These are phyloP conservation scores for Raffaelea albimanens DNA, from an alignment of 2,329 filamentous ascomycete species.

Conservation along the genomic window DNA sequence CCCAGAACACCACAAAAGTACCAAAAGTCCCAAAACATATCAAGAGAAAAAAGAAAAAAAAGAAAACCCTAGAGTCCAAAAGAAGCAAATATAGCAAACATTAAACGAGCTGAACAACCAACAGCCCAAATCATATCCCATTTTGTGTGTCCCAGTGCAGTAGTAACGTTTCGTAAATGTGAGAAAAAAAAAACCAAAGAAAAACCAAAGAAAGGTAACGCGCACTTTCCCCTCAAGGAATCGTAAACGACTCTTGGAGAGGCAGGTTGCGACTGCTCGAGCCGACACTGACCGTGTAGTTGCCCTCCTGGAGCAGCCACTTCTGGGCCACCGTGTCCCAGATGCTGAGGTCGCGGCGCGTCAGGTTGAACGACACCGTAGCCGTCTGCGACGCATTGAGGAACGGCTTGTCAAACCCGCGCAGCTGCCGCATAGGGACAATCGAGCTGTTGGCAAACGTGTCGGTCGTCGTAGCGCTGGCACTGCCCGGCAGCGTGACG, in stretches of 20 bases:
- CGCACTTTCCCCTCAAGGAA: constrained; percentile 11
- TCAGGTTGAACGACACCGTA: constrained; percentile 42
- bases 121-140: too few relatives aligned
- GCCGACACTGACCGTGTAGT: constrained; percentile 32
- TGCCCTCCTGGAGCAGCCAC: constrained; percentile 41
- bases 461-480: not conserved
- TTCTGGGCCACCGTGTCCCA: constrained; percentile 55
- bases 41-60: too few relatives aligned
- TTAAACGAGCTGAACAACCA: too few relatives aligned
- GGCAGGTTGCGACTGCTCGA: constrained; percentile 32
- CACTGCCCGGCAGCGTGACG: constrained; percentile 26
- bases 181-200: not conserved
- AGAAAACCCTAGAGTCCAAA: too few relatives aligned
- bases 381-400: constrained; percentile 32
- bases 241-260: constrained; percentile 23
- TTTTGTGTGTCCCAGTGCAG: too few relatives aligned
- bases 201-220: not conserved
- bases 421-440: constrained; percentile 46
- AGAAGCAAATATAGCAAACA: too few relatives aligned
- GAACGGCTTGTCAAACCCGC: constrained; percentile 55
- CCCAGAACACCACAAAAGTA: too few relatives aligned
- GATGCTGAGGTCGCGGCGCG: constrained; percentile 54
- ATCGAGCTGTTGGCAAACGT: not conserved
- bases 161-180: too few relatives aligned
- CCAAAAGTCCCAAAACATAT: too few relatives aligned